Percentiles rank a stretch among this genome's conserved stretches.
Conservation (phyloP, 176 grass and related monocot species). For the Puya raimondii region DNA sequence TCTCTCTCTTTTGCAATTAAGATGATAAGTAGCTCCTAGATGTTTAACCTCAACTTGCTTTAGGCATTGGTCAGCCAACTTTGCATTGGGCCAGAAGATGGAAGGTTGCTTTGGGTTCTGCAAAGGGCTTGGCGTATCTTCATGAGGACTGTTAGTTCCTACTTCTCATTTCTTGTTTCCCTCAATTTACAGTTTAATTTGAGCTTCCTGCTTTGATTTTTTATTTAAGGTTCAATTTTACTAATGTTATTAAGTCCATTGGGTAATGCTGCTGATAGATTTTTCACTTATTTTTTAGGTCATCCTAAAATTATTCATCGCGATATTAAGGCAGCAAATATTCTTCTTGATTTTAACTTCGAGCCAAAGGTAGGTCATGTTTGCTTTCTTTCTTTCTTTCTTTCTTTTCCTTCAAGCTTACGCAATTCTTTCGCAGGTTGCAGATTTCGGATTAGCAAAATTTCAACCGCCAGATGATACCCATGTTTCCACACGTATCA, state of each 20-base stretch:
- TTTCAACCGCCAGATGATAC: constrained; percentile 32
- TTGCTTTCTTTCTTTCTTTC: background rate
- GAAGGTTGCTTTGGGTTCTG: constrained; percentile 37
- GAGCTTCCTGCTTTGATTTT: background rate
- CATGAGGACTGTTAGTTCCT: constrained; percentile 47
- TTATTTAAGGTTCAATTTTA: background rate
- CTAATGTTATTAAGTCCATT: no score
- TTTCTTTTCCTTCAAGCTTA: background rate
- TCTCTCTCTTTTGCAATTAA: no score
- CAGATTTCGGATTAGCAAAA: constrained; percentile 56
- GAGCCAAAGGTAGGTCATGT: constrained; percentile 36
- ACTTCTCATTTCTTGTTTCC: background rate
- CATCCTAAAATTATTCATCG: constrained; percentile 53
- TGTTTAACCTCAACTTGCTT: background rate
- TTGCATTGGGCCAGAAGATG: constrained; percentile 35
- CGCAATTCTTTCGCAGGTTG: constrained; percentile 29
- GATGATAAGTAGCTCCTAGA: no score
- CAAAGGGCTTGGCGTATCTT: constrained; percentile 46
- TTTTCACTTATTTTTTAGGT: constrained; percentile 10
- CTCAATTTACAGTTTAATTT: background rate
- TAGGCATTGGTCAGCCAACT: constrained; percentile 20
- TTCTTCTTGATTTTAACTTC: constrained; percentile 46
- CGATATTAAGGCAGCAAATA: constrained; percentile 54
- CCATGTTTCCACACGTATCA: constrained; percentile 51
- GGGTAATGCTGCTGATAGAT: background rate